phyloP scores from a whole-genome alignment of 768 basidiomycete genomes.

The Infundibulicybe gibba region DNA sequence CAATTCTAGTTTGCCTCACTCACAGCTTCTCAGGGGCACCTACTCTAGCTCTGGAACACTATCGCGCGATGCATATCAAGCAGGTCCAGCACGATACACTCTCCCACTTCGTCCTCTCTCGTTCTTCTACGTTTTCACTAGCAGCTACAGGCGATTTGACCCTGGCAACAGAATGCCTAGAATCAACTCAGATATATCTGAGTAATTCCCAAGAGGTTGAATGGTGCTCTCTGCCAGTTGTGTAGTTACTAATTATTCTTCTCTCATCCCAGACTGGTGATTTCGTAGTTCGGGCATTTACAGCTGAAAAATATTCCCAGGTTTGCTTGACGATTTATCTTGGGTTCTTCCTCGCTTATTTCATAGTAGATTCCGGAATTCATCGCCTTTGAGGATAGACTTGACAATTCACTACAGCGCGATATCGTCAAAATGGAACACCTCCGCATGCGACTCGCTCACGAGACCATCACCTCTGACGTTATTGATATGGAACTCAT shows the following conservation, averaged over 20 bases:
- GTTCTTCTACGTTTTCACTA: conserved; percentile 76
- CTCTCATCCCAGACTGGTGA: conserved; percentile 58
- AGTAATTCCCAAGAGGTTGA: conserved; percentile 75
- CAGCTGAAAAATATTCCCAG: conserved; percentile 80
- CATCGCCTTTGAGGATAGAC: conserved; percentile 70
- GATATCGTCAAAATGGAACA: conserved; percentile 83
- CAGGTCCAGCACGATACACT: conserved; percentile 89
- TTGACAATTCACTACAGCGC: conserved; percentile 84
- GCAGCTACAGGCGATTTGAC: conserved; percentile 76
- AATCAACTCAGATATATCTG: conserved; percentile 78
- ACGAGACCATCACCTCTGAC: conserved; percentile 68
- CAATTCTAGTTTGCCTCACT: conserved; percentile 3
- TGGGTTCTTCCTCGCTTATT: background rate
- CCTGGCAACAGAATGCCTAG: conserved; percentile 69
- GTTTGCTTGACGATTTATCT: conserved; percentile 23
- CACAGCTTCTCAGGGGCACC: conserved; percentile 56
- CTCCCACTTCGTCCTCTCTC: conserved; percentile 76
- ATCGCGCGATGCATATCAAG: conserved; percentile 72
- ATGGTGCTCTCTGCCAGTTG: conserved; percentile 1
- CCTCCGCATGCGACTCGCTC: conserved; percentile 76
- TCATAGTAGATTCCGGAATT: conserved; percentile 73
- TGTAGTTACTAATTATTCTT: background rate
- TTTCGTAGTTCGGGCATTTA: conserved; percentile 76
- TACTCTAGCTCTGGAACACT: conserved; percentile 72
- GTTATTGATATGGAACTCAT: conserved; percentile 80